Conservation (phyloP, 1,284 basidiomycete genomes). For the Ganoderma meredithae region DNA sequence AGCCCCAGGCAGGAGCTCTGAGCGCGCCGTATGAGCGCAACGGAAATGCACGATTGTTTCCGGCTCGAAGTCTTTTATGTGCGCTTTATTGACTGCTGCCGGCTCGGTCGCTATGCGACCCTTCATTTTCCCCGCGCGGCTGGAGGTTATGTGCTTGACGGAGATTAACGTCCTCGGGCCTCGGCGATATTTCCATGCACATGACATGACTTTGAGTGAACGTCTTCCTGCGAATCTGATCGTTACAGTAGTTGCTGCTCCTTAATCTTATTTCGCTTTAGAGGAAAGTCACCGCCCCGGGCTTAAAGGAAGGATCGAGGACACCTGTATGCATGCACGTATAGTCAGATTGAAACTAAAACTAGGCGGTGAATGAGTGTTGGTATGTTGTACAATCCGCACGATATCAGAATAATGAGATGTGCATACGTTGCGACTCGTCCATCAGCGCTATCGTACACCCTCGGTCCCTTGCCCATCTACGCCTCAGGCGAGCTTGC, state of each 20-base stretch:
- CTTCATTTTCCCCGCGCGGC: neutral
- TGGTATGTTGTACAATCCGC: neutral
- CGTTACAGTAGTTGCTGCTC: neutral
- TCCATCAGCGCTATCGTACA: neutral
- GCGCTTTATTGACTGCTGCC: constrained; percentile 1
- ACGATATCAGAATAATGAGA: neutral
- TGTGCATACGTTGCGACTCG: neutral
- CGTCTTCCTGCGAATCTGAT: neutral
- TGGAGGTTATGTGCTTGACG: neutral
- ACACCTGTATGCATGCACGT: neutral
- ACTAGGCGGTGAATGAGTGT: neutral
- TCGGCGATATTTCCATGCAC: neutral
- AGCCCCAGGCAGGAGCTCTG: neutral
- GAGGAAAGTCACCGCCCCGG: neutral
- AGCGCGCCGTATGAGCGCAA: neutral
- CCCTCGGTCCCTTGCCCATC: neutral
- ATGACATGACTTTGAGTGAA: neutral
- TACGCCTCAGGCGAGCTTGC: too few relatives aligned
- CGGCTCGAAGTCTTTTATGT: neutral
- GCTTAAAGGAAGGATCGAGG: too few relatives aligned
- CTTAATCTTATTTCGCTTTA: neutral
- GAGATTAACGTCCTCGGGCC: neutral
- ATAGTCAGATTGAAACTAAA: neutral
- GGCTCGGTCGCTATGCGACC: neutral
- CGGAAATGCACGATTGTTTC: neutral